Conservation (phyloP, 2,329 filamentous ascomycete genomes). For the Fusarium pseudoanthophilum region DNA sequence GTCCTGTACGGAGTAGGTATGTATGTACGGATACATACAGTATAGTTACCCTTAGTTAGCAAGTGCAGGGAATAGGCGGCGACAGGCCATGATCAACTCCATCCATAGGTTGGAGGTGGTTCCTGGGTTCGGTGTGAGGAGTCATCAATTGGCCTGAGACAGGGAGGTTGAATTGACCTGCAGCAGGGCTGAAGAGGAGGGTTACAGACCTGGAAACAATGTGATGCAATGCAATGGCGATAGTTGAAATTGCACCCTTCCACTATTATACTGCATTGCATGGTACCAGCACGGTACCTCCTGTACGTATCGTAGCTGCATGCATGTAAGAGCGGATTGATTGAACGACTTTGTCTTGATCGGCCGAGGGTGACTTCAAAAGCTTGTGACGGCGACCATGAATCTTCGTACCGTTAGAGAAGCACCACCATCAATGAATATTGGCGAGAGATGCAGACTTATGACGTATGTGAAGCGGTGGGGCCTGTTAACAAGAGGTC, state of each 20-base stretch:
- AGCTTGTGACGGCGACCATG: conserved; percentile 17
- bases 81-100: conserved; percentile 2
- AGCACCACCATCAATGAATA: conserved; percentile 1
- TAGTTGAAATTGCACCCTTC: conserved; percentile 18
- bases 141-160: conserved; percentile 42
- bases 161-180: conserved; percentile 41
- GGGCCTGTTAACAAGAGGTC: background rate
- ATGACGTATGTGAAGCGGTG: background rate
- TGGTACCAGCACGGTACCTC: background rate
- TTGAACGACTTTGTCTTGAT: background rate
- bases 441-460: background rate
- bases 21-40: background rate
- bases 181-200: conserved; percentile 44
- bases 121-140: conserved; percentile 43
- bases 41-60: background rate
- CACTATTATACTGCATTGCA: conserved; percentile 2
- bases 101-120: conserved; percentile 29
- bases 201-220: conserved; percentile 25
- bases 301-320: conserved; percentile 5
- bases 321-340: conserved; percentile 15
- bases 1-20: conserved; percentile 3
- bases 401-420: conserved; percentile 5
- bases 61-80: conserved; percentile 10
- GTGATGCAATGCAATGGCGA: conserved; percentile 25
- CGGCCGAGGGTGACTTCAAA: conserved; percentile 18